Conservation (phyloP, 768 basidiomycete genomes). For the Mycena epipterygia region DNA sequence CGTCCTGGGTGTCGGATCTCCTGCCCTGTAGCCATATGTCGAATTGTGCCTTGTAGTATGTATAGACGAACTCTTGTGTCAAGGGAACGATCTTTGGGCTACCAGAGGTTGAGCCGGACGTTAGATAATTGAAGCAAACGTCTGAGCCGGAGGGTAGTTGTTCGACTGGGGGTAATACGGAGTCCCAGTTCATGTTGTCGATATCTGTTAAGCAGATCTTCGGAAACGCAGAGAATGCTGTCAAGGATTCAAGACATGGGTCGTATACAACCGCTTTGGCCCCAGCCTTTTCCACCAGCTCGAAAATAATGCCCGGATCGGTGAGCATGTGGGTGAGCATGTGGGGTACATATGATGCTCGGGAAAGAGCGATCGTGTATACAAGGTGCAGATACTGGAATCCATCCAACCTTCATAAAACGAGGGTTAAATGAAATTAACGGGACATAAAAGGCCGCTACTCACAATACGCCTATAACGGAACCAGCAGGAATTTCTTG, state of each 20-base stretch:
- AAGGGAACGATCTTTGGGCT: constrained; percentile 19
- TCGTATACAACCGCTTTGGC: constrained; percentile 21
- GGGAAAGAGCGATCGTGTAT: constrained; percentile 12
- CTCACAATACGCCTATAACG: constrained; percentile 16
- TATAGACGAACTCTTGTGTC: constrained; percentile 8
- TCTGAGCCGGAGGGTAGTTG: constrained; percentile 12
- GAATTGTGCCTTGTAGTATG: constrained; percentile 17
- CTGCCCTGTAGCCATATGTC: constrained; percentile 7
- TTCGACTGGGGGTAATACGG: constrained; percentile 11
- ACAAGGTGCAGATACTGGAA: constrained; percentile 6
- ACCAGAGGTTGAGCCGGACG: constrained; percentile 19
- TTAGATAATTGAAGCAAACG: constrained; percentile 17
- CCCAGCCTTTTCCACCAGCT: constrained; percentile 13
- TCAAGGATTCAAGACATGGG: constrained; percentile 10
- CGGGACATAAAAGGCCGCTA: not conserved
- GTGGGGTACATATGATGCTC: constrained; percentile 12
- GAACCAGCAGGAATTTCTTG: constrained; percentile 7
- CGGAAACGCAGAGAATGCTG: constrained; percentile 1
- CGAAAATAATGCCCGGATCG: constrained; percentile 13
- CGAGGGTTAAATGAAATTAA: not conserved
- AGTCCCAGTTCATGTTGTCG: not conserved
- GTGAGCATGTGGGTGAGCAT: constrained; percentile 2
- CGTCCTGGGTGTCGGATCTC: constrained; percentile 3
- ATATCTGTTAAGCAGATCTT: constrained; percentile 9
- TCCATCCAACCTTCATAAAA: constrained; percentile 1